Evolutionary conservation across 805 yeast species (phyloP).

Genomic region (Clavispora asparagi): DNA sequence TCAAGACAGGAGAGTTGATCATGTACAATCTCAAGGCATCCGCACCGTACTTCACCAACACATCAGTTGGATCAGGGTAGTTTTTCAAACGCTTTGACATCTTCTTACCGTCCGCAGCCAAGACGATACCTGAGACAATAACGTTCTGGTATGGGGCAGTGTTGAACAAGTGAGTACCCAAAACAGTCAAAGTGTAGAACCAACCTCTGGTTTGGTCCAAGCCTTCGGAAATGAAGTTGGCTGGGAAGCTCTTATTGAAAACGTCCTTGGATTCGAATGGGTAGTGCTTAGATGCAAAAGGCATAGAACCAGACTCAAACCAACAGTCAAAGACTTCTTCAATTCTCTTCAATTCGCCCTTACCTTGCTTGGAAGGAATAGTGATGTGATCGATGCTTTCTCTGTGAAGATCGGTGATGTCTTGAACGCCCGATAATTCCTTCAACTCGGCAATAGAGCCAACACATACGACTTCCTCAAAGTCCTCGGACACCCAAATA

Average conservation of each 20-base stretch:
- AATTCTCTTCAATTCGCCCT: constrained; percentile 80
- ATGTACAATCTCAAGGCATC: constrained; percentile 94
- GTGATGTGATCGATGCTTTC: constrained; percentile 87
- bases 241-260: constrained; percentile 81
- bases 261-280: constrained; percentile 83
- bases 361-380: constrained; percentile 87
- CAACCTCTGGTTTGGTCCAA: constrained; percentile 99
- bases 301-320: constrained; percentile 99
- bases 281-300: constrained; percentile 93
- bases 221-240: constrained; percentile 97
- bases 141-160: constrained; percentile 93
- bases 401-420: constrained; percentile 89
- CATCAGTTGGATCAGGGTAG: constrained; percentile 89
- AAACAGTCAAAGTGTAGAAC: constrained; percentile 94
- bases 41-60: constrained; percentile 89
- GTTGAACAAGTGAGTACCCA: constrained; percentile 91
- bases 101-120: constrained; percentile 98
- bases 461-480: constrained; percentile 85
- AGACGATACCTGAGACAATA: constrained; percentile 91
- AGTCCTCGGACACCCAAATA: constrained; percentile 93
- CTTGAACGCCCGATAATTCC: constrained; percentile 73
- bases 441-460: constrained; percentile 87
- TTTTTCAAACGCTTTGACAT: constrained; percentile 98
- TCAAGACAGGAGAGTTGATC: constrained; percentile 94
- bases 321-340: constrained; percentile 99